Evolutionary conservation across 345 rosid species (phyloP), one percentile per base, ranked within the genome.

Genomic region (Excoecaria agallocha): DNA sequence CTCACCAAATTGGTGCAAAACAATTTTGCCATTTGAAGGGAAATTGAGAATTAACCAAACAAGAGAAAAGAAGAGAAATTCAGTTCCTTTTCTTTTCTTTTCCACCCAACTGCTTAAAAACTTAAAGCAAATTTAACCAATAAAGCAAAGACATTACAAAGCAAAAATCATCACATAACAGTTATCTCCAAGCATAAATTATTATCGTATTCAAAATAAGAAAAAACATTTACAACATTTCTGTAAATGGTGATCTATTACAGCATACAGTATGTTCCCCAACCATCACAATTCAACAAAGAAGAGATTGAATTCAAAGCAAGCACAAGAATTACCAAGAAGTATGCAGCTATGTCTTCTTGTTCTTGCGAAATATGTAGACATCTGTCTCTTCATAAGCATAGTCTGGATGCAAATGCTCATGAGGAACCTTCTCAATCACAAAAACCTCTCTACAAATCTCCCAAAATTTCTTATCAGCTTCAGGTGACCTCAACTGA

Each of bases 401-500:
- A 45, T 89, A 94, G 3, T 92, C 97, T 17, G 88, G 87, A 83
- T 92, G 98, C 71, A 94, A 75, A 85, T 94, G 86, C 78, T 87
- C 92, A 49, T 92, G 94, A 57, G 89, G 89, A 48, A 94, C 90
- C 76, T 92, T 94, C 73, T 94, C 91, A 6, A 86, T 89, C 72
- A 24, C 80, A 69, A 94, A 94, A 68, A 83, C 89, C 79, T 56
- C 83, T 63, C 67, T 89, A 78, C 87, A 85, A 71, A 86, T 50
- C 79, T 92, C 97, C 98, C 98, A 94, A 20, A 94, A 92, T 41
- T 87, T 54, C 76, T 79, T 82, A 78, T 92, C 90, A 0, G 98
- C 98, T 79, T 90, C 97, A 1, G 97, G 97, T 1, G 89, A 91
- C 87, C 98, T 87, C 78, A 94, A 12, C 75, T 94, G 97, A 74